Percentiles rank a stretch among this genome's conserved stretches.
Evolutionary conservation across 495 filamentous ascomycete species (phyloP).

Genomic region (Penicillium lividum): DNA sequence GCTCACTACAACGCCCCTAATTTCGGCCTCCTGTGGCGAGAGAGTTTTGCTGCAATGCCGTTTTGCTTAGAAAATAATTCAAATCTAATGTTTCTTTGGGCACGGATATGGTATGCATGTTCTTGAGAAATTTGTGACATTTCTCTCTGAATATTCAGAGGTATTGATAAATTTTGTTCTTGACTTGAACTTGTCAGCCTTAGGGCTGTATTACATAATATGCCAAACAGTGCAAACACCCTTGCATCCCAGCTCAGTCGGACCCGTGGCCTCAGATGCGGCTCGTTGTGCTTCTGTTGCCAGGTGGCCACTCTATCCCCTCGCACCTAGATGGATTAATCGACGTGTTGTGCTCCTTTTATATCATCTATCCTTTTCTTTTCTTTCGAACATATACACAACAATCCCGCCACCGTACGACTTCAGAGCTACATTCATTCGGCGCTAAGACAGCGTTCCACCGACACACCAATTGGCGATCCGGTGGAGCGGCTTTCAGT

Average conservation of each 20-base stretch:
- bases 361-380: slow-evolving; percentile 1
- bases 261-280: slow-evolving; percentile 34
- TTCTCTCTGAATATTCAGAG: too few relatives aligned
- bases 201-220: slow-evolving; percentile 7
- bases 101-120: not conserved
- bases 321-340: slow-evolving; percentile 26
- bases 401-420: slow-evolving; percentile 6
- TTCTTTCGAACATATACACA: not conserved
- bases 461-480: slow-evolving; percentile 20
- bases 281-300: slow-evolving; percentile 35
- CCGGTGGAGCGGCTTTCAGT: slow-evolving; percentile 13
- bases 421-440: slow-evolving; percentile 17
- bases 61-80: not conserved
- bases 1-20: not conserved
- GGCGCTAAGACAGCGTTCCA: slow-evolving; percentile 28
- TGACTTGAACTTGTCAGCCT: not conserved
- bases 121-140: too few relatives aligned
- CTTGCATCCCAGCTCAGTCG: slow-evolving; percentile 18
- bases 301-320: slow-evolving; percentile 42
- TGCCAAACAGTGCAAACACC: slow-evolving; percentile 26
- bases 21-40: not conserved
- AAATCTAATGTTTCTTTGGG: not conserved
- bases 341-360: slow-evolving; percentile 9
- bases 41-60: not conserved
- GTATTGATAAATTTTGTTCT: not conserved